Conservation (phyloP, 164 flowering plant species). For the Malania oleifera region DNA sequence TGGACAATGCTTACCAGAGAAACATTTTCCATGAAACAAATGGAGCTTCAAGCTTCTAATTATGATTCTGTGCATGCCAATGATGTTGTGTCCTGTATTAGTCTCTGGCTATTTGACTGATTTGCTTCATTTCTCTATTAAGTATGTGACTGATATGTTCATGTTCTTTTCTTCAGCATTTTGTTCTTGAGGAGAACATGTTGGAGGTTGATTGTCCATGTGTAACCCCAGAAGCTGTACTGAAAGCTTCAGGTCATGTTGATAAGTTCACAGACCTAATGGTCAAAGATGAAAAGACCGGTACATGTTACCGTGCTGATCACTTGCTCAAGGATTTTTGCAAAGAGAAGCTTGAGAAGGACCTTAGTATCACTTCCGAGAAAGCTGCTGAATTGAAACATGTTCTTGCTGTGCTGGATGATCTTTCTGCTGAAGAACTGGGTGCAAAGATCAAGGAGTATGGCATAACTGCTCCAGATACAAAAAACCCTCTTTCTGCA, state of each 20-base stretch:
- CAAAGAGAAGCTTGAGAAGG: slow-evolving; percentile 87
- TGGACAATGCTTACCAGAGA: too few species aligned
- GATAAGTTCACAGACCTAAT: slow-evolving; percentile 97
- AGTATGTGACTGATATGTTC: background rate
- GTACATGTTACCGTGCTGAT: slow-evolving; percentile 90
- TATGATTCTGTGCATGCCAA: background rate
- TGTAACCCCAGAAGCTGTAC: slow-evolving; percentile 89
- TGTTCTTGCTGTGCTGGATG: slow-evolving; percentile 81
- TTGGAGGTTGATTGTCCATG: slow-evolving; percentile 96
- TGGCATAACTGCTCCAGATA: slow-evolving; percentile 90
- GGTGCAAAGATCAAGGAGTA: slow-evolving; percentile 90
- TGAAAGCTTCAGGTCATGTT: slow-evolving; percentile 99
- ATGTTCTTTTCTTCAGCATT: slow-evolving; percentile 54
- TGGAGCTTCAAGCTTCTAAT: background rate
- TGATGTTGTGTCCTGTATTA: background rate
- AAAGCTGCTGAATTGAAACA: slow-evolving; percentile 73
- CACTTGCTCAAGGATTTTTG: slow-evolving; percentile 93
- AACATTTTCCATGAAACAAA: too few species aligned
- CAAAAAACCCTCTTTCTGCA: slow-evolving; percentile 83
- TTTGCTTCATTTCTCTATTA: background rate
- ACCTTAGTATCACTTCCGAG: slow-evolving; percentile 49
- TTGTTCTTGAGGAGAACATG: slow-evolving; percentile 94
- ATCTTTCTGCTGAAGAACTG: slow-evolving; percentile 72
- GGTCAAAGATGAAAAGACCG: slow-evolving; percentile 97
- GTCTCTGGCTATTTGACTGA: too few species aligned